Evolutionary conservation across 768 basidiomycete genomes (phyloP).

Genomic region (Psilocybe tampanensis): DNA sequence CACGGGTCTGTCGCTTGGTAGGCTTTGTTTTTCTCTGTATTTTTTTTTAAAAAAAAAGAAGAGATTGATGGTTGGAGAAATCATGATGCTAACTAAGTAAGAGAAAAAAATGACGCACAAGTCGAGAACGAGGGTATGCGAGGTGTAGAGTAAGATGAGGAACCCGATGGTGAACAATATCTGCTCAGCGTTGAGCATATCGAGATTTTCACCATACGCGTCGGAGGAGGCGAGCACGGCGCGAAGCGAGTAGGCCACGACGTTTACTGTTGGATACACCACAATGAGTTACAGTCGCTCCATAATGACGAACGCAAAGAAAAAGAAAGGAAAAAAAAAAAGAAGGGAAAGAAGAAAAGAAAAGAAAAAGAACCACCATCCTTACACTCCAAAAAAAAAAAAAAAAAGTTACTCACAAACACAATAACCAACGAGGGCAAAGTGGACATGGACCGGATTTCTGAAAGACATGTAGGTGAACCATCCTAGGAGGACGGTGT

Average conservation of each 20-base stretch:
- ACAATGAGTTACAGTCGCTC: not conserved
- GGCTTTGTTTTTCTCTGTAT: not conserved
- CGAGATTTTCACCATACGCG: not conserved
- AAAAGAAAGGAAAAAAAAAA: no score
- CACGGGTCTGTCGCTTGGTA: not conserved
- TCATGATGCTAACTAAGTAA: not conserved
- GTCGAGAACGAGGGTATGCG: slow-evolving; percentile 5
- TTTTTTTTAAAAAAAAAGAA: no score
- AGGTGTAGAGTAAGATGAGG: slow-evolving; percentile 2
- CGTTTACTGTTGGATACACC: not conserved
- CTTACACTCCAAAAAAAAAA: no score
- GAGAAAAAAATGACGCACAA: not conserved
- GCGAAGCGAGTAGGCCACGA: slow-evolving; percentile 2
- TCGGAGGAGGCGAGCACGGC: not conserved
- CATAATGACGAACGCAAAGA: no score
- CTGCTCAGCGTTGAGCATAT: not conserved
- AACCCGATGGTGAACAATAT: slow-evolving; percentile 9
- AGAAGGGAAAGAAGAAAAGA: no score
- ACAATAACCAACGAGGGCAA: not conserved
- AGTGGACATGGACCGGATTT: not conserved
- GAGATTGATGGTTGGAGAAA: not conserved
- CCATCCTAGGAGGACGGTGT: not conserved
- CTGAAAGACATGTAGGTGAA: not conserved
- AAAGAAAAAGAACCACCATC: no score
- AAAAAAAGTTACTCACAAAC: not conserved